Conservation (phyloP, 2,329 filamentous ascomycete species). For the Arthrobotrys entomopaga region DNA sequence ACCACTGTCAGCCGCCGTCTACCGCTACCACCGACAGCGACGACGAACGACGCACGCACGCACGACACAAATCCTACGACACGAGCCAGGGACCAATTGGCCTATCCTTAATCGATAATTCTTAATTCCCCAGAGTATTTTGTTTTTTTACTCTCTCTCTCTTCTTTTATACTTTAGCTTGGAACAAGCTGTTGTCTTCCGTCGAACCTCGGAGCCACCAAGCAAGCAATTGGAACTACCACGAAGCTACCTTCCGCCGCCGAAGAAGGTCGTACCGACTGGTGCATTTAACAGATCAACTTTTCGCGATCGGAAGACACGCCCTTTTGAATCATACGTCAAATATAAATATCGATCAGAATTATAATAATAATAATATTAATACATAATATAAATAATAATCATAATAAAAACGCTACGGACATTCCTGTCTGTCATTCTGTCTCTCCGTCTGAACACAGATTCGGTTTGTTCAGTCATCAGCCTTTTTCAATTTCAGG, state of each 20-base stretch:
- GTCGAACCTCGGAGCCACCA: conserved; percentile 23
- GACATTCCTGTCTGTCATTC: not conserved
- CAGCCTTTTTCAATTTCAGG: conserved; percentile 1
- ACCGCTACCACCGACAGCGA: no score
- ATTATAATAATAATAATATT: not conserved
- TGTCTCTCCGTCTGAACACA: not conserved
- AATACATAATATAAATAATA: conserved; percentile 28
- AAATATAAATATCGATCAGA: not conserved
- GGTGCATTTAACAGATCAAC: conserved; percentile 50
- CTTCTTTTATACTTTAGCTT: no score
- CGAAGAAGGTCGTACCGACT: conserved; percentile 47
- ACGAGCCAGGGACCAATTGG: not conserved
- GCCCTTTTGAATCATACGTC: not conserved
- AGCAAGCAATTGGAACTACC: no score
- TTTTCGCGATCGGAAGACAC: not conserved
- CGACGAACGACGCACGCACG: not conserved
- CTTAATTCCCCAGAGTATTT: not conserved
- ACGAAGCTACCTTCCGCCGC: not conserved
- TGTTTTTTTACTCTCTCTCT: no score
- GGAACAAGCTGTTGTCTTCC: conserved; percentile 30
- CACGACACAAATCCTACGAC: not conserved
- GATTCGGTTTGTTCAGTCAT: no score
- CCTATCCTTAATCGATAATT: not conserved
- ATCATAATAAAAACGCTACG: no score
- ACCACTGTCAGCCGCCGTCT: no score